These are phyloP conservation scores for Pseudocercospora fuligena DNA, from an alignment of 2,329 filamentous ascomycete genomes.

Conservation along the genomic window DNA sequence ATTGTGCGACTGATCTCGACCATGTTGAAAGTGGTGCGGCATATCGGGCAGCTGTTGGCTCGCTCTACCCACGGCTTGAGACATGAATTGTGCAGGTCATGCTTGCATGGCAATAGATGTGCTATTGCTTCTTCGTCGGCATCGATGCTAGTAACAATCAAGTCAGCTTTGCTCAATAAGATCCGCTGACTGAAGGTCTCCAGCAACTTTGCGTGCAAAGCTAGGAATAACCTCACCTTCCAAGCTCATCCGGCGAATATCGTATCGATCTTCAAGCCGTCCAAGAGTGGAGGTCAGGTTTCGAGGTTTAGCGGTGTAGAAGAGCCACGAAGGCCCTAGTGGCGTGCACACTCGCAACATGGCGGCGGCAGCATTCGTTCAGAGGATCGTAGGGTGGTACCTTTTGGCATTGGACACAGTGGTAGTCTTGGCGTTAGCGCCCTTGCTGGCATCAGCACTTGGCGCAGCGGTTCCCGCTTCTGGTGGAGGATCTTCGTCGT, in stretches of 20 bases:
- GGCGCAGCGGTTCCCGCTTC: constrained; percentile 31
- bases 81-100: constrained; percentile 90
- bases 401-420: constrained; percentile 38
- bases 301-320: constrained; percentile 30
- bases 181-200: constrained; percentile 39
- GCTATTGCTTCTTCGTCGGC: constrained; percentile 61
- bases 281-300: constrained; percentile 43
- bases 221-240: constrained; percentile 44
- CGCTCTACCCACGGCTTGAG: constrained; percentile 93
- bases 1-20: constrained; percentile 81
- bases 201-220: constrained; percentile 36
- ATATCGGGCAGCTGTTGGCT: constrained; percentile 97
- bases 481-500: constrained; percentile 55
- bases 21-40: constrained; percentile 85
- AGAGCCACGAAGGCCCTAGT: constrained; percentile 37
- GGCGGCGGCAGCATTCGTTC: constrained; percentile 29
- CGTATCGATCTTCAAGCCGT: constrained; percentile 44
- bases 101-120: constrained; percentile 76
- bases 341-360: constrained; percentile 29
- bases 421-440: constrained; percentile 34
- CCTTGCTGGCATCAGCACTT: constrained; percentile 30
- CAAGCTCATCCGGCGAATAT: constrained; percentile 47
- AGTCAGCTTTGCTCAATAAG: constrained; percentile 34
- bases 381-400: constrained; percentile 37
- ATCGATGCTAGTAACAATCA: constrained; percentile 32